phyloP scores from a whole-genome alignment of 208 protist species.

The Wallacemonas rigidus region DNA sequence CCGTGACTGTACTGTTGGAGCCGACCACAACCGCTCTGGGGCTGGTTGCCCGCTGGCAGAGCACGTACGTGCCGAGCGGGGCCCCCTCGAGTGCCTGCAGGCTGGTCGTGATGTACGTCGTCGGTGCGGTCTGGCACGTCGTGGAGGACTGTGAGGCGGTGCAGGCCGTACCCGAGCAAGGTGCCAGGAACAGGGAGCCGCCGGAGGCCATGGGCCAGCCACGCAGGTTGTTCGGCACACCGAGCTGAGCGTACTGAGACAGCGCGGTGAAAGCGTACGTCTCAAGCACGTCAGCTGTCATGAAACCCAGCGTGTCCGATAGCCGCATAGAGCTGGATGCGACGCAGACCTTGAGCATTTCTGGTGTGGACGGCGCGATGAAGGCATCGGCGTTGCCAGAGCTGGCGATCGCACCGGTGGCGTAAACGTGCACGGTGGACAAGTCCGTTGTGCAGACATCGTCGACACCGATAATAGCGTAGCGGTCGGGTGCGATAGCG shows the following conservation, averaged over 20 bases:
- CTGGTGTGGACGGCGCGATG: conserved; percentile 13
- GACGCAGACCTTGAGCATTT: conserved; percentile 27
- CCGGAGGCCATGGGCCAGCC: conserved; percentile 32
- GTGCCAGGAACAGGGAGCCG: conserved; percentile 38
- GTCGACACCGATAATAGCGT: conserved; percentile 24
- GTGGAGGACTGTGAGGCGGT: conserved; percentile 10
- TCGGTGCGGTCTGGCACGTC: conserved; percentile 24
- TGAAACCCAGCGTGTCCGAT: conserved; percentile 36
- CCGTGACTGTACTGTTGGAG: conserved; percentile 35
- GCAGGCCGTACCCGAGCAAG: conserved; percentile 35
- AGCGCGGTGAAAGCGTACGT: conserved; percentile 37
- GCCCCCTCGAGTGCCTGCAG: conserved; percentile 19
- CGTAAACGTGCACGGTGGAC: conserved; percentile 13
- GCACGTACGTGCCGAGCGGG: conserved; percentile 39
- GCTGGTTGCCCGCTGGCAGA: conserved; percentile 49
- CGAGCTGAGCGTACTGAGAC: conserved; percentile 44
- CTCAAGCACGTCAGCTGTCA: conserved; percentile 32
- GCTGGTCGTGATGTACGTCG: conserved; percentile 33
- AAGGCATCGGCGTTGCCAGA: conserved; percentile 29
- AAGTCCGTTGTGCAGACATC: conserved; percentile 29
- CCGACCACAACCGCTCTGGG: conserved; percentile 24
- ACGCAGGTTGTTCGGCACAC: conserved; percentile 43
- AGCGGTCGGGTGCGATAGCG: conserved; percentile 24
- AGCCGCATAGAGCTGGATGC: conserved; percentile 16
- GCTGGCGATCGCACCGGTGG: conserved; percentile 31